phyloP scores from a whole-genome alignment of 768 basidiomycete genomes.

The Tricholoma matsutake region DNA sequence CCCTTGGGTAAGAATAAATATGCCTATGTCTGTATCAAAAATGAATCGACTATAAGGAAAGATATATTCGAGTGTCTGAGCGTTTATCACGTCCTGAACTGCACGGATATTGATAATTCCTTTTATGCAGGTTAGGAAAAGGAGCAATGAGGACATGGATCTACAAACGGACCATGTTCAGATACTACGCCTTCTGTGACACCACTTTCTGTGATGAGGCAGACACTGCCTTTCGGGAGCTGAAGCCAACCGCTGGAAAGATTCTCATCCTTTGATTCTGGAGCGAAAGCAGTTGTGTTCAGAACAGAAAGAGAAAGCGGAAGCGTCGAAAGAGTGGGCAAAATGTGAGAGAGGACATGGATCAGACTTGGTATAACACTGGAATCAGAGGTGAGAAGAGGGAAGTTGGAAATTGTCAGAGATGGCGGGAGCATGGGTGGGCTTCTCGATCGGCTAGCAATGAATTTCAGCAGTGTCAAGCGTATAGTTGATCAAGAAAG shows the following conservation, averaged over 20 bases:
- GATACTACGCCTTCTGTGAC: constrained; percentile 65
- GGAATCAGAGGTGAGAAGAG: constrained; percentile 33
- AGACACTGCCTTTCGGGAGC: constrained; percentile 55
- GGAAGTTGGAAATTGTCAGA: constrained; percentile 62
- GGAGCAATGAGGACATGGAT: not conserved
- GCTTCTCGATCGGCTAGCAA: constrained; percentile 58
- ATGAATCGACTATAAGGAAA: constrained; percentile 75
- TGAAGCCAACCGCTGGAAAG: constrained; percentile 74
- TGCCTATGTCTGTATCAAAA: constrained; percentile 73
- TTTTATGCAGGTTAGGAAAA: constrained; percentile 17
- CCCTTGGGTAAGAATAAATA: constrained; percentile 61
- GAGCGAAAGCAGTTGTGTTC: constrained; percentile 56
- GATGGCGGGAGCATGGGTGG: constrained; percentile 67
- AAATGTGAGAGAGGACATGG: constrained; percentile 51
- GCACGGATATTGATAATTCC: constrained; percentile 64
- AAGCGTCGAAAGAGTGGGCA: constrained; percentile 53
- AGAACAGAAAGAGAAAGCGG: constrained; percentile 61
- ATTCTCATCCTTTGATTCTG: constrained; percentile 68
- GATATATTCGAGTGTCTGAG: constrained; percentile 66
- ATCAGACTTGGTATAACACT: constrained; percentile 45
- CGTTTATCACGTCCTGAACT: constrained; percentile 58
- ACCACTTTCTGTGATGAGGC: constrained; percentile 64
- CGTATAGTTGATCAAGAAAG: constrained; percentile 1
- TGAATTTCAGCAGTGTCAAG: not conserved
- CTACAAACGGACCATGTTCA: constrained; percentile 45